A percentile compares a stretch with the other conserved stretches of the same genome.
phyloP scores from a whole-genome alignment of 129 eudicot species.

The Lactuca saligna region DNA sequence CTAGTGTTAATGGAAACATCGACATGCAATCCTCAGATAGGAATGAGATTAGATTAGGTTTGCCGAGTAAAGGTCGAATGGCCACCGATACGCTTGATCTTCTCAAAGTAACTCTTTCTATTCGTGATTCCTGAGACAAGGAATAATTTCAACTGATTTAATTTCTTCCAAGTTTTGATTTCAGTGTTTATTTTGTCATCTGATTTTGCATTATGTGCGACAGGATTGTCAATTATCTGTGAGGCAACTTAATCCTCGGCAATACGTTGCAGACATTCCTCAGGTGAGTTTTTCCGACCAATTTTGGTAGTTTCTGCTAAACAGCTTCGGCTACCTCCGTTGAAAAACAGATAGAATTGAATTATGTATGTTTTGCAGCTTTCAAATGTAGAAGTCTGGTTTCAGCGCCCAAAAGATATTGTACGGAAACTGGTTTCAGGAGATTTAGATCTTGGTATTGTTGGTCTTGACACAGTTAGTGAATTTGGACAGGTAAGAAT shows the following conservation, averaged over 20 bases:
- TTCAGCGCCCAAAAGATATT: slow-evolving; percentile 87
- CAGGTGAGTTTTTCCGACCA: slow-evolving; percentile 46
- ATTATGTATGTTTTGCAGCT: slow-evolving; percentile 47
- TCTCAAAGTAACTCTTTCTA: slow-evolving; percentile 51
- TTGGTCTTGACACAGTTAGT: slow-evolving; percentile 80
- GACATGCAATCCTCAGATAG: slow-evolving; percentile 36
- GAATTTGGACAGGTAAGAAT: slow-evolving; percentile 81
- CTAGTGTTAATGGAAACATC: slow-evolving; percentile 51
- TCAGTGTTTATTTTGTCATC: not conserved
- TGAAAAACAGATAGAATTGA: not conserved
- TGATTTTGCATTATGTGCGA: slow-evolving; percentile 16
- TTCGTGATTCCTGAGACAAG: not conserved
- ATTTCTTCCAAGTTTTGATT: not conserved
- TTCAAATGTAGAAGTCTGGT: slow-evolving; percentile 87
- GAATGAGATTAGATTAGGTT: slow-evolving; percentile 67
- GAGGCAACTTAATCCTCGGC: slow-evolving; percentile 88
- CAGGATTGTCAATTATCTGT: slow-evolving; percentile 92
- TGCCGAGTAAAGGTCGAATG: slow-evolving; percentile 96
- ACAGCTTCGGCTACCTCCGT: not conserved
- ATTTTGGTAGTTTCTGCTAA: not conserved
- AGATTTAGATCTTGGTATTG: slow-evolving; percentile 94
- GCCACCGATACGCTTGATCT: slow-evolving; percentile 78
- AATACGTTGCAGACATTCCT: slow-evolving; percentile 92
- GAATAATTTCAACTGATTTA: not conserved
- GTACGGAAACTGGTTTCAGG: slow-evolving; percentile 88